Evolutionary conservation across 1,139 yeast species (phyloP), one percentile per base, ranked within the genome.

Genomic region (Taphrina sp.): DNA sequence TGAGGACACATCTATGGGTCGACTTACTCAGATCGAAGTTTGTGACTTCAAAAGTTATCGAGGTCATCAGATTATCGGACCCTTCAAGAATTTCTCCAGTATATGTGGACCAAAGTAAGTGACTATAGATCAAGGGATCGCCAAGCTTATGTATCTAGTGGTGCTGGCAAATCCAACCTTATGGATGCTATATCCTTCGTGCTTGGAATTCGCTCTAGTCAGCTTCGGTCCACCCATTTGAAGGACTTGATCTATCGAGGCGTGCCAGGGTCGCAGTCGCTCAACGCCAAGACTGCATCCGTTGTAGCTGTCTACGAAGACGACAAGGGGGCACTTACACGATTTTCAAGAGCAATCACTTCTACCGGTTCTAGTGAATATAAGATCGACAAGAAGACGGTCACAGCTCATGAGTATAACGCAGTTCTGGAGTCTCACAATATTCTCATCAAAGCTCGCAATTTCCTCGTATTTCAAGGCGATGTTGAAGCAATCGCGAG

Each of bases 151-250:
- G n/a, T 26, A 7, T 26, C 22, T 17, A 39, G 42, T 49, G 54
- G 42, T 16, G 85, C 96, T 0, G 99, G 99, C 12, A 92, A 92
- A 72, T 86, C 95, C 46, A 92, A 92, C 66, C 84, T 90, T 90
- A 90, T 90, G 97, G 97, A 90, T 69, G 97, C 97, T 43, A 89
- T 90, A 16, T 88, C 96, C 1, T 92, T 92, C 67, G 98, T 92
- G 12, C 75, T 94, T 33, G 99, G 99, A 19, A 82, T 92, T 52
- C 76, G 85, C 64, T 80, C 94, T 16, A 73, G 77, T 29, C 92
- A 86, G 59, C 73, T 94, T 60, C 77, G 99, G 64, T 87, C 96
- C 1, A 74, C 77, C 24, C 80, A 81, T 58, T 70, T 88, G 64
- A 79, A 76, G 56, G 96, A 90, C 63, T 76, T 92, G 66, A 80